Percentiles rank a stretch among this genome's conserved stretches.
Conservation (phyloP, 1,284 basidiomycete species). For the Sporisorium scitamineum region DNA sequence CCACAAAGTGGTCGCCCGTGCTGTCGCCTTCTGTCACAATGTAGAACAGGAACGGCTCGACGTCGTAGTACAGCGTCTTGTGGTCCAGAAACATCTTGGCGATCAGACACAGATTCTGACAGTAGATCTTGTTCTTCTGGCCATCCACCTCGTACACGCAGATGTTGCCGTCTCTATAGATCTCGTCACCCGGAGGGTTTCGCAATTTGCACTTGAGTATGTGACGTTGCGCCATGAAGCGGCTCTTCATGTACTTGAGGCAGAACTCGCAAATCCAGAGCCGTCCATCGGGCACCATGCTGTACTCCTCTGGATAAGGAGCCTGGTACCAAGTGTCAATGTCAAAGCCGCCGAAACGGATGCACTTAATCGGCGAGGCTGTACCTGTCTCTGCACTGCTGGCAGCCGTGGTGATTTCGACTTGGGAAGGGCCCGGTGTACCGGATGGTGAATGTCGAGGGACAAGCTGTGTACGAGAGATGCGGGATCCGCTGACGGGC, state of each 20-base stretch:
- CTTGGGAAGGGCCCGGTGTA: slow-evolving; percentile 33
- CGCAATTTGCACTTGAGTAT: slow-evolving; percentile 89
- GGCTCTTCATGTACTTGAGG: slow-evolving; percentile 97
- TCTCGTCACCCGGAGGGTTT: slow-evolving; percentile 97
- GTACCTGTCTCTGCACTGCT: slow-evolving; percentile 57
- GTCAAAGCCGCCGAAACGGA: slow-evolving; percentile 93
- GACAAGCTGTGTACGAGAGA: slow-evolving; percentile 32
- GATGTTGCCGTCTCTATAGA: slow-evolving; percentile 88
- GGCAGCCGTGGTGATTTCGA: slow-evolving; percentile 43
- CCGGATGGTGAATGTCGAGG: slow-evolving; percentile 25
- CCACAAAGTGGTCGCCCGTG: slow-evolving; percentile 90
- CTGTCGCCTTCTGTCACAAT: slow-evolving; percentile 94
- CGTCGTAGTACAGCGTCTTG: slow-evolving; percentile 99
- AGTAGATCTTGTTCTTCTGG: slow-evolving; percentile 98
- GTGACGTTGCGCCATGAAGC: slow-evolving; percentile 87
- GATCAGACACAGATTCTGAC: slow-evolving; percentile 97
- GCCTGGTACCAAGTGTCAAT: slow-evolving; percentile 99
- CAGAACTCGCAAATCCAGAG: slow-evolving; percentile 99
- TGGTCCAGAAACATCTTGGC: slow-evolving; percentile 99
- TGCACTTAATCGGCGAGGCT: slow-evolving; percentile 70
- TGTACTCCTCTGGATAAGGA: slow-evolving; percentile 98
- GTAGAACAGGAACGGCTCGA: slow-evolving; percentile 99
- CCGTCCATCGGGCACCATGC: slow-evolving; percentile 88
- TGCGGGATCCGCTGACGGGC: slow-evolving; percentile 28
- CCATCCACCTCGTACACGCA: slow-evolving; percentile 99